Evolutionary conservation across 768 basidiomycete genomes (phyloP).

Genomic region (Symmetrospora coprosmae): DNA sequence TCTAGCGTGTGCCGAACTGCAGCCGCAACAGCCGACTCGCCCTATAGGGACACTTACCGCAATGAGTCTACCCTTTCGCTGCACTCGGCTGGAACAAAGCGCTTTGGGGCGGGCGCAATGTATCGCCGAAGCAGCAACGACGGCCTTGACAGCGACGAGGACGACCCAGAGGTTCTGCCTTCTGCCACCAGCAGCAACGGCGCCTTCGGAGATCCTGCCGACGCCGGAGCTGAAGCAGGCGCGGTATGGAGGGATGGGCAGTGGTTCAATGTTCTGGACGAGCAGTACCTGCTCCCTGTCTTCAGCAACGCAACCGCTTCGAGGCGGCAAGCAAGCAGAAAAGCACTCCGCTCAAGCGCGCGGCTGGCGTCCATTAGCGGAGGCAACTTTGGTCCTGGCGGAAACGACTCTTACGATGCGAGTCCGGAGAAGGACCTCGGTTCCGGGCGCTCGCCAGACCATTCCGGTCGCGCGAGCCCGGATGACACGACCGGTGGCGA

Average conservation of each 20-base stretch:
- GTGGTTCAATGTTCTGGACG: constrained; percentile 92
- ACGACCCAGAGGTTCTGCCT: constrained; percentile 32
- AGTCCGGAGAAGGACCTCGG: no score
- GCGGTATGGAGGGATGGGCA: constrained; percentile 53
- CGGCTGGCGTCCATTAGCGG: no score
- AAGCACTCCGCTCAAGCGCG: constrained; percentile 11
- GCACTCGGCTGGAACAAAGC: neutral
- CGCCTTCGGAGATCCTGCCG: constrained; percentile 7
- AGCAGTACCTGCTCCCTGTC: constrained; percentile 71
- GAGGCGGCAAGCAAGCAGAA: constrained; percentile 21
- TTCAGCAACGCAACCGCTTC: constrained; percentile 30
- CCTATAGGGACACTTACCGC: neutral
- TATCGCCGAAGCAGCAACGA: neutral
- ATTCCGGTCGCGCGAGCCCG: no score
- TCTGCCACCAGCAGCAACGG: constrained; percentile 4
- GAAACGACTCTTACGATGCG: no score
- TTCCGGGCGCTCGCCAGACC: no score
- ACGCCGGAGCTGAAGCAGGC: constrained; percentile 23
- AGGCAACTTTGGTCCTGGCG: no score
- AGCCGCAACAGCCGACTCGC: neutral
- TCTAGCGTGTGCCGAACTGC: neutral
- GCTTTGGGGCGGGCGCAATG: neutral
- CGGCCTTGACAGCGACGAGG: constrained; percentile 23
- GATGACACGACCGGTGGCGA: no score
- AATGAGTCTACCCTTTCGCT: neutral